Percentiles rank a stretch among this genome's conserved stretches.
These are phyloP conservation scores for Skeletonema tropicum DNA, from an alignment of 108 stramenopile species.

Conservation along the genomic window DNA sequence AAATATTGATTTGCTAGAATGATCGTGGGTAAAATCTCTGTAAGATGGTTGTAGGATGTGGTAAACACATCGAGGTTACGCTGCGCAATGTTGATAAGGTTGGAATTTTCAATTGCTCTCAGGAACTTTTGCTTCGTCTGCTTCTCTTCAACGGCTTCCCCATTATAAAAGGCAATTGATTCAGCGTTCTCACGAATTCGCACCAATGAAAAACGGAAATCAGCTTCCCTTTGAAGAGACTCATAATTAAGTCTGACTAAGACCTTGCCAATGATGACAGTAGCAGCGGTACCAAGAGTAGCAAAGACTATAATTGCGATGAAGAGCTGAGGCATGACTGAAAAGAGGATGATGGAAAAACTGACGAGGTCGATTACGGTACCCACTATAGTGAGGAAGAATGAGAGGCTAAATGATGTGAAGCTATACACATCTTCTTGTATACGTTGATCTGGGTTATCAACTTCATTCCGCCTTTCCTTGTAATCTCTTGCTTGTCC, in stretches of 20 bases:
- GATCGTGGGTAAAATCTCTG: conserved; percentile 66
- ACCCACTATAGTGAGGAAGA: conserved; percentile 67
- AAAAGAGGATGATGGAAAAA: conserved; percentile 71
- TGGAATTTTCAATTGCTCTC: conserved; percentile 58
- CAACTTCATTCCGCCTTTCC: conserved; percentile 43
- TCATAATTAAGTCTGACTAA: conserved; percentile 69
- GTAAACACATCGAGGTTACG: conserved; percentile 76
- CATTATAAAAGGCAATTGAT: conserved; percentile 75
- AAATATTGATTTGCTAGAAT: conserved; percentile 75
- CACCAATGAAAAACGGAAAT: conserved; percentile 74
- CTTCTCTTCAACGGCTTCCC: conserved; percentile 58
- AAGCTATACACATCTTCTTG: conserved; percentile 75
- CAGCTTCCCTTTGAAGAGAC: conserved; percentile 59
- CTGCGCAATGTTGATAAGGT: conserved; percentile 57
- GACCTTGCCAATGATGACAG: conserved; percentile 44
- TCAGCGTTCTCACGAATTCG: conserved; percentile 80
- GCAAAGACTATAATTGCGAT: conserved; percentile 67
- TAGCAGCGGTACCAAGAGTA: conserved; percentile 45
- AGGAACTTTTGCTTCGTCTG: conserved; percentile 53
- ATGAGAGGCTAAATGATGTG: conserved; percentile 60
- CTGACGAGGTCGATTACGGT: conserved; percentile 64
- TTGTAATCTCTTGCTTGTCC: conserved; percentile 7
- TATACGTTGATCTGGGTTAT: conserved; percentile 84
- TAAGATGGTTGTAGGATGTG: conserved; percentile 59
- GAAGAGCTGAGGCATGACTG: conserved; percentile 70